These are phyloP conservation scores for Phytomonas francai DNA, from an alignment of 208 protist genomes.

Conservation along the genomic window DNA sequence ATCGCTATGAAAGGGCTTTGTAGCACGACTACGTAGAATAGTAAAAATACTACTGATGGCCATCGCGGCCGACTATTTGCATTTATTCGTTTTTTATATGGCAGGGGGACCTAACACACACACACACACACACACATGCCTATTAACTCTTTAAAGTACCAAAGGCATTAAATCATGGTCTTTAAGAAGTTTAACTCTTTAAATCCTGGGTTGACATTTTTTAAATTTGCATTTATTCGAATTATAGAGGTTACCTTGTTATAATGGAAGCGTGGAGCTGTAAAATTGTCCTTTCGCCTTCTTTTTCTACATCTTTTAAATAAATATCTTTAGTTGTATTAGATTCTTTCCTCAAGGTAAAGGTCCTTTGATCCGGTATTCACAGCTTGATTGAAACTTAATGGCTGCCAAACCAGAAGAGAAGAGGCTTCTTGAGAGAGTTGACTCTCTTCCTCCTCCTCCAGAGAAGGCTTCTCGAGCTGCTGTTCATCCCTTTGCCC, in stretches of 20 bases:
- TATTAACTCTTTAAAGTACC: neutral
- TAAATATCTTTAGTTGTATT: neutral
- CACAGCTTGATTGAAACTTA: slow-evolving; percentile 1
- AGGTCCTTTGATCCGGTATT: slow-evolving; percentile 5
- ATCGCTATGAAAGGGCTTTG: neutral
- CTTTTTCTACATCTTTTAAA: neutral
- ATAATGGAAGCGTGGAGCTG: neutral
- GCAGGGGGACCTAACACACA: neutral
- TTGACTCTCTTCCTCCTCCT: neutral
- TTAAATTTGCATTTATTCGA: neutral
- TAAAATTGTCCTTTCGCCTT: neutral
- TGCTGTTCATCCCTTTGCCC: slow-evolving; percentile 47
- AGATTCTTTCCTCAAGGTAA: neutral
- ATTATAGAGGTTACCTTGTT: neutral
- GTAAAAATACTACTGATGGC: neutral
- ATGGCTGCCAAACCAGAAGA: neutral
- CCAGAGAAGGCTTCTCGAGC: neutral
- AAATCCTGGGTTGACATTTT: neutral
- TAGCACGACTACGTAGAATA: neutral
- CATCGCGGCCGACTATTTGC: neutral
- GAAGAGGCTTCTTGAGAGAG: neutral
- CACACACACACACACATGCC: neutral
- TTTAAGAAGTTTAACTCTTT: neutral
- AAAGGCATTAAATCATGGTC: neutral
- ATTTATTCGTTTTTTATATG: neutral